Base-by-base conservation (phyloP, 176 grass and related monocot species). In the Oryza glumipatula region DNA sequence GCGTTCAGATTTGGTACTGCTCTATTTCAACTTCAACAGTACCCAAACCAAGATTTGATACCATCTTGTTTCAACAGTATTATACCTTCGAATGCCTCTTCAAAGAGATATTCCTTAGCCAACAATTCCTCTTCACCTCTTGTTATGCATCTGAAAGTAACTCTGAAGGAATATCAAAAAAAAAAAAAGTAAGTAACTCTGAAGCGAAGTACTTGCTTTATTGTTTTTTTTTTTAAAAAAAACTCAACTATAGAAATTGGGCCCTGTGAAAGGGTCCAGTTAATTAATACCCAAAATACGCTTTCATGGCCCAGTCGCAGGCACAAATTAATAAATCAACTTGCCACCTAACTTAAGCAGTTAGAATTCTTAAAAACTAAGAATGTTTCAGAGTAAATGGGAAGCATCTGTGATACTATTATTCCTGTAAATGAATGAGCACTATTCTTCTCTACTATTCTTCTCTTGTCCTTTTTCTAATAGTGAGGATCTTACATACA, bases 1-100 rank as follows among this genome's bases (percentile, higher is more conserved):
- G 74, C 80, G 74, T 73, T 81, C 22, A 72, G 41, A 76, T 85
- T 77, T 89, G 66, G 65, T 76, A 81, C 72, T 44, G 72, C 48
- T 3, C 70, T 56, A 51, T 19, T 81, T 56, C 54, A 63, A 32
- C 41, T 78, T 82, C 35, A 90, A 47, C 22, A 66, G 74, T 43
- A 14, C 17, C 43, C 68, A 77, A 22, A n/a, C 65, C 49, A 70
- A 44, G 39, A 76, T 85, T 76, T 89, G 77, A 71, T 76, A 71
- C 65, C 23, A 32, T 54, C 73, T 73, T 90, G 67, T 67, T 51
- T 86, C 26, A 73, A 58, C 67, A 77, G 73, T 86, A 86, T 73
- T 72, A 24, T 67, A 86, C 83, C 56, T 73, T 47, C 19, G 56
- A 73, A 67, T 78, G 46, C 13, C 43, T 54, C 73, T 86, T 81